Conservation (phyloP, 2,329 filamentous ascomycete genomes). For the Colletotrichum sp. region DNA sequence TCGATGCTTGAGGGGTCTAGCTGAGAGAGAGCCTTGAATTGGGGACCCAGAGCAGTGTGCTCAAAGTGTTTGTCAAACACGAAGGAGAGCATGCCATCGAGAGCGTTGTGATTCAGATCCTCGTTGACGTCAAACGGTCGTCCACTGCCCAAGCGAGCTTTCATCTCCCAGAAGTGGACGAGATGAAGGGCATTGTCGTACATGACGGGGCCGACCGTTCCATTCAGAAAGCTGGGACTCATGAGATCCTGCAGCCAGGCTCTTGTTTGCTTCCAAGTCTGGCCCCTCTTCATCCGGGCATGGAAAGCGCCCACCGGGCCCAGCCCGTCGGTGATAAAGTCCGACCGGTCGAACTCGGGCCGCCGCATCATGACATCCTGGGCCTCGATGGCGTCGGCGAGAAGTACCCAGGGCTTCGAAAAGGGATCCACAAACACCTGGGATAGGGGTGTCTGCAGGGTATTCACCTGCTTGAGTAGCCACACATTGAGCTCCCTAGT, state of each 20-base stretch:
- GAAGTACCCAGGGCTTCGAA: constrained; percentile 44
- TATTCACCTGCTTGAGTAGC: not conserved
- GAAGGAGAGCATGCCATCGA: not conserved
- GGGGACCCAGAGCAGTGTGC: not conserved
- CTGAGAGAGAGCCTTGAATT: not conserved
- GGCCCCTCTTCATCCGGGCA: constrained; percentile 34
- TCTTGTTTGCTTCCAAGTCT: constrained; percentile 33
- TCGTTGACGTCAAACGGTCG: not conserved
- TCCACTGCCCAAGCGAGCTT: not conserved
- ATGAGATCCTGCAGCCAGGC: constrained; percentile 41
- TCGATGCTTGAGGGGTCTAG: not conserved
- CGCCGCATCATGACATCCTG: constrained; percentile 49
- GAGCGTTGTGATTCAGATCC: not conserved
- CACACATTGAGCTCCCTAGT: not conserved
- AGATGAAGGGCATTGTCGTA: not conserved
- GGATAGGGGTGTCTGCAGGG: constrained; percentile 44
- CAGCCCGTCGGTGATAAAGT: not conserved
- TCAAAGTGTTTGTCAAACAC: not conserved
- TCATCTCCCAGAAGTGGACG: not conserved
- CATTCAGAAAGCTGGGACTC: constrained; percentile 35
- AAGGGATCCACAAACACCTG: constrained; percentile 53
- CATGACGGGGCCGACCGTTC: not conserved
- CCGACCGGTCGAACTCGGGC: constrained; percentile 46
- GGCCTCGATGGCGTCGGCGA: constrained; percentile 35
- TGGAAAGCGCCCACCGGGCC: constrained; percentile 33